phyloP scores from a whole-genome alignment of 2,329 filamentous ascomycete genomes.

The Trichophyton schoenleinii region DNA sequence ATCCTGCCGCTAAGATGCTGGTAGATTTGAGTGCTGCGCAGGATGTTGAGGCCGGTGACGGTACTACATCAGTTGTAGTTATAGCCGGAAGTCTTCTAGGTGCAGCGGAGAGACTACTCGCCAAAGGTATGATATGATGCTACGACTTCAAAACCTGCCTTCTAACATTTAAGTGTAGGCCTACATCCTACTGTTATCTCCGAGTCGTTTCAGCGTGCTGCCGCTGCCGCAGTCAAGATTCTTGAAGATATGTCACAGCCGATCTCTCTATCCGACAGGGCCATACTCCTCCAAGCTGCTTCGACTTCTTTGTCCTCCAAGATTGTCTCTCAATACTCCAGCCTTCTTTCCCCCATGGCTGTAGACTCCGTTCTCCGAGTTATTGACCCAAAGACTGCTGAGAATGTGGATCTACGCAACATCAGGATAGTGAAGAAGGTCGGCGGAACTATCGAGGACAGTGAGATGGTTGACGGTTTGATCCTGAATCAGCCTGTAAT shows the following conservation, averaged over 20 bases:
- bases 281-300: slow-evolving; percentile 86
- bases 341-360: slow-evolving; percentile 90
- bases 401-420: slow-evolving; percentile 93
- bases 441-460: slow-evolving; percentile 95
- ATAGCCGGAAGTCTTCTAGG: slow-evolving; percentile 91
- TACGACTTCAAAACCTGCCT: not conserved
- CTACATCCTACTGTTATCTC: slow-evolving; percentile 97
- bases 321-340: slow-evolving; percentile 95
- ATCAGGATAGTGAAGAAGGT: slow-evolving; percentile 97
- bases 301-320: slow-evolving; percentile 96
- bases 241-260: slow-evolving; percentile 94
- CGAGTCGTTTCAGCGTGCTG: slow-evolving; percentile 91
- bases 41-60: slow-evolving; percentile 96
- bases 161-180: slow-evolving; percentile 24
- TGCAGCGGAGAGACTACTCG: slow-evolving; percentile 79
- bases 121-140: slow-evolving; percentile 49
- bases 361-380: slow-evolving; percentile 93
- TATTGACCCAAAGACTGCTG: slow-evolving; percentile 87
- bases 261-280: slow-evolving; percentile 74
- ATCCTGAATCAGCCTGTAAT: slow-evolving; percentile 86
- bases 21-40: slow-evolving; percentile 94
- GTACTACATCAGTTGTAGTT: slow-evolving; percentile 94
- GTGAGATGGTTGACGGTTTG: slow-evolving; percentile 88
- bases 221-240: slow-evolving; percentile 73
- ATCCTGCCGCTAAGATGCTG: slow-evolving; percentile 98